These are phyloP conservation scores for Exserohilum turcica DNA, from an alignment of 2,329 filamentous ascomycete species.

Conservation along the genomic window DNA sequence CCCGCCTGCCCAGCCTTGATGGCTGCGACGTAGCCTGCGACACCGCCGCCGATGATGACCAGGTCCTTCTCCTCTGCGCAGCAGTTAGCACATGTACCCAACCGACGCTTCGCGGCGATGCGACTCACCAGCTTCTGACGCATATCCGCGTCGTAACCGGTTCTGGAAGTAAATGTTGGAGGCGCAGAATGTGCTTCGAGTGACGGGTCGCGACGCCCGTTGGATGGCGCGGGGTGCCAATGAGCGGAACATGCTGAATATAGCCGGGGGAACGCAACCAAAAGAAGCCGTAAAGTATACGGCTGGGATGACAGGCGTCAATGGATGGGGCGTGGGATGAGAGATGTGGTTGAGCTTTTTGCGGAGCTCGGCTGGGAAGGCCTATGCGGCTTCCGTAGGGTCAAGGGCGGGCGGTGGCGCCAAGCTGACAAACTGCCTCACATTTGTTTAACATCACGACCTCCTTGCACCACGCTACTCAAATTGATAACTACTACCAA, in stretches of 20 bases:
- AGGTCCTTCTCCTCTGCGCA: conserved; percentile 87
- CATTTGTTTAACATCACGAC: conserved; percentile 7
- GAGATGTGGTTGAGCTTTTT: conserved; percentile 46
- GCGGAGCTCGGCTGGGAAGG: conserved; percentile 34
- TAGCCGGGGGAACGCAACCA: conserved; percentile 30
- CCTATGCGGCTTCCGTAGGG: conserved; percentile 25
- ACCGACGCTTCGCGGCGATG: conserved; percentile 22
- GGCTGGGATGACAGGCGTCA: conserved; percentile 41
- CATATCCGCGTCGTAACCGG: conserved; percentile 61
- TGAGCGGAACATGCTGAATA: conserved; percentile 57
- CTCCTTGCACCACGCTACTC: neutral
- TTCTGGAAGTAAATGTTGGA: conserved; percentile 55
- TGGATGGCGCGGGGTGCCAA: conserved; percentile 57
- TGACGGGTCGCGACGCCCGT: conserved; percentile 48
- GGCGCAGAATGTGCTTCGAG: conserved; percentile 48
- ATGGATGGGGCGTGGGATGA: conserved; percentile 45
- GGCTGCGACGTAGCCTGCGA: conserved; percentile 96
- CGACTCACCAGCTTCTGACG: conserved; percentile 58
- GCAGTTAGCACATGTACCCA: conserved; percentile 42
- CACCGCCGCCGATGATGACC: conserved; percentile 96
- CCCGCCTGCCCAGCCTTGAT: conserved; percentile 99
- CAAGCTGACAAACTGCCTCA: conserved; percentile 20
- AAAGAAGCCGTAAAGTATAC: conserved; percentile 38
- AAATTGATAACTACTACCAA: conserved; percentile 5
- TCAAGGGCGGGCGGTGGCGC: conserved; percentile 27